Evolutionary conservation across 371 early-diverging fungal genomes (phyloP).

Genomic region (Actinomortierella wolfii): DNA sequence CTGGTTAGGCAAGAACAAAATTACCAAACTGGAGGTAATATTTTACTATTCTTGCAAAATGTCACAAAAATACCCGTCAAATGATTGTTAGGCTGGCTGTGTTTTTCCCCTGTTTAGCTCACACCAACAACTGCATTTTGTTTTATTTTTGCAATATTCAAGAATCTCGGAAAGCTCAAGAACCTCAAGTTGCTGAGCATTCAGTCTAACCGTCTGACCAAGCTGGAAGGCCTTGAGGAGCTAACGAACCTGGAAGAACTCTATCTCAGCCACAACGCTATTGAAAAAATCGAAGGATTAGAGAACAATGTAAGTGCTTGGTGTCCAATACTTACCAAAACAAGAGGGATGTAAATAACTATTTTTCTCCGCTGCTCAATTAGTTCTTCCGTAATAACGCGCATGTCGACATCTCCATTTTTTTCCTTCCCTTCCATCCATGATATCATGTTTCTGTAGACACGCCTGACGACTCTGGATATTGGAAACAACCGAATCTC

Average conservation of each 20-base stretch:
- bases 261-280: conserved; percentile 90
- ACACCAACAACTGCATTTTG: too few relatives aligned
- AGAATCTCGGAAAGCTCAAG: conserved; percentile 50
- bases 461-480: conserved; percentile 78
- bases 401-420: background rate
- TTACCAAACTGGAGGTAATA: conserved; percentile 74
- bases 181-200: conserved; percentile 84
- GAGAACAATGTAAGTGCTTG: conserved; percentile 64
- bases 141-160: background rate
- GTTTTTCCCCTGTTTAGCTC: background rate
- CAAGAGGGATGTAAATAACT: conserved; percentile 10
- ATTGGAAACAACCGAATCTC: conserved; percentile 81
- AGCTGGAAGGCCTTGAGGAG: conserved; percentile 76
- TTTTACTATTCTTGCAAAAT: background rate
- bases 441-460: conserved; percentile 34
- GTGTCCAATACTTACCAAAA: background rate
- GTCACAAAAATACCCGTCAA: too few relatives aligned
- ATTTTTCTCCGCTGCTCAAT: too few relatives aligned
- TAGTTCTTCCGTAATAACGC: too few relatives aligned
- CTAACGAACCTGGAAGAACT: conserved; percentile 81
- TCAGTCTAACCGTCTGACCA: conserved; percentile 83
- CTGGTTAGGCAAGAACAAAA: conserved; percentile 98
- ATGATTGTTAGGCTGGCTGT: too few relatives aligned
- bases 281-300: conserved; percentile 77
- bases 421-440: background rate